Evolutionary conservation across 805 yeast species (phyloP), one percentile per base, ranked within the genome.

Genomic region (Candida orba): DNA sequence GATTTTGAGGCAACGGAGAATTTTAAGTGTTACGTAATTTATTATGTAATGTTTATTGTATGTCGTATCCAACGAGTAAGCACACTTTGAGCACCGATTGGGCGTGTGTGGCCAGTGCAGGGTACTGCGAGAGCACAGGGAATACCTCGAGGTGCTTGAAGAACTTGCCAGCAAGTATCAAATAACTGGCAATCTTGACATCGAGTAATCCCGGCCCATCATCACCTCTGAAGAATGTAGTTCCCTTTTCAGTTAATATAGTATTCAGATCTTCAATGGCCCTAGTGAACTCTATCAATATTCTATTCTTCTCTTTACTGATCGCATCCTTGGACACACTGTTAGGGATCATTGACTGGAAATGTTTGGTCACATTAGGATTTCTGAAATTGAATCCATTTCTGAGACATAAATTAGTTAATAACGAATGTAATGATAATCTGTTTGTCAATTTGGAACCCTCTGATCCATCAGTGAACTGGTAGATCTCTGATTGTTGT

Each of bases 311-410:
- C 33, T 61, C 57, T 22, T 36, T 42, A 2, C 43, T 37, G 4
- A 52, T 39, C 8, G 48, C 50, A 18, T 40, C 52, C 15, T 30
- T 4, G 3, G 34, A 39, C 49, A 22, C 27, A 4, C 7, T 33
- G 13, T 27, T 27, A 43, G 23, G 54, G 27, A 25, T 35, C 7
- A 25, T 35, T 17, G 34, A 9, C 34, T 47, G 34, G 48, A 34
- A 40, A 22, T 46, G 24, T 18, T 50, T 50, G 5, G 64, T 42
- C 2, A 59, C 51, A 34, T 51, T 59, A 6, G 64, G 64, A 45
- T 72, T 67, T 51, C 77, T 64, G 35, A 64, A 24, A 35, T 62
- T 41, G 49, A 65, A 69, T 23, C 60, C 61, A 39, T 64, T 61
- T 40, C 74, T 57, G 20, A 51, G 53, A 5, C 58, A 41, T 12